phyloP scores from a whole-genome alignment of 345 rosid species.

The Lepidium didymum region DNA sequence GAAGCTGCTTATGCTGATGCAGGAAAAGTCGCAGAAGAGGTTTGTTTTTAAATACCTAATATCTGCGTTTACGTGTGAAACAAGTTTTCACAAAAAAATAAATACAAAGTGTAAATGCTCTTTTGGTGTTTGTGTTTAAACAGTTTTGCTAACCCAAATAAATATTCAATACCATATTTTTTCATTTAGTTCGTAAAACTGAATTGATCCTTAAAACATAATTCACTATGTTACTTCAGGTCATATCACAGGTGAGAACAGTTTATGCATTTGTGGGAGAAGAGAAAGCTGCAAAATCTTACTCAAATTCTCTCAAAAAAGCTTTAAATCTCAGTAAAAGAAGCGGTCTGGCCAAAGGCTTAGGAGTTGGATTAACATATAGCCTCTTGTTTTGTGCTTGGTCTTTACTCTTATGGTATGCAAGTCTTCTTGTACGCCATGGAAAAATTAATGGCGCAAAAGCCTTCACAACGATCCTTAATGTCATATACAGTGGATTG shows the following conservation, averaged over 20 bases:
- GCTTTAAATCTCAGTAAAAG: conserved; percentile 55
- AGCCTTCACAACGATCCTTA: conserved; percentile 70
- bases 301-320: conserved; percentile 47
- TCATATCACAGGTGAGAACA: conserved; percentile 68
- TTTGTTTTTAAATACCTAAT: conserved; percentile 8
- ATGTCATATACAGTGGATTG: conserved; percentile 79
- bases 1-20: conserved; percentile 85
- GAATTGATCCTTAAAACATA: not conserved
- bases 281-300: conserved; percentile 50
- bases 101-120: not conserved
- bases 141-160: too few species aligned
- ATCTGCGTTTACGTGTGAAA: not conserved
- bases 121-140: not conserved
- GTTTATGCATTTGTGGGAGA: conserved; percentile 81
- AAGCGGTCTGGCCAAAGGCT: conserved; percentile 65
- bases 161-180: not conserved
- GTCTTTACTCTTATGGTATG: conserved; percentile 63
- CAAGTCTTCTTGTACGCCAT: conserved; percentile 65
- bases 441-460: conserved; percentile 58
- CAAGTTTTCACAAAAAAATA: not conserved
- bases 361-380: conserved; percentile 70
- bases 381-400: conserved; percentile 68
- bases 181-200: not conserved
- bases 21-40: conserved; percentile 80
- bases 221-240: conserved; percentile 26